phyloP scores from a whole-genome alignment of 495 filamentous ascomycete genomes.

The Aspergillus mulundensis region DNA sequence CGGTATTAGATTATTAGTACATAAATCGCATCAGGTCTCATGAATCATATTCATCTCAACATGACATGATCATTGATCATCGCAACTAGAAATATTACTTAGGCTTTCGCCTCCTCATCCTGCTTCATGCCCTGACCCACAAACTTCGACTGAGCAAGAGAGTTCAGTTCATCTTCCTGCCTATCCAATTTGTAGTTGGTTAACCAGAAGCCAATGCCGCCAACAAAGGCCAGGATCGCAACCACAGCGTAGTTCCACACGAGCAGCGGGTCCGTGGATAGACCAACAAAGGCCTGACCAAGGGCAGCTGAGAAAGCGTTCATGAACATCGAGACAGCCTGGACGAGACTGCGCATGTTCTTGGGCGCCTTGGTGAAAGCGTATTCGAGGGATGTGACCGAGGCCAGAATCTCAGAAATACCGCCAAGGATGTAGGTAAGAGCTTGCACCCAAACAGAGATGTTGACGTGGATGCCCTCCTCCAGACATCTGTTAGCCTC shows the following conservation, averaged over 20 bases:
- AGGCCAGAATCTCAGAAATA: constrained; percentile 71
- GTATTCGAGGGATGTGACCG: constrained; percentile 63
- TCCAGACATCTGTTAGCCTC: constrained; percentile 46
- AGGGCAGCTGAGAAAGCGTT: constrained; percentile 66
- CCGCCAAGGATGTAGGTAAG: constrained; percentile 62
- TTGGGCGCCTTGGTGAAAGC: constrained; percentile 76
- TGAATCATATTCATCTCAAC: constrained; percentile 5
- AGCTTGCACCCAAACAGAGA: constrained; percentile 62
- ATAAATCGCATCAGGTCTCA: constrained; percentile 1
- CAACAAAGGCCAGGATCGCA: constrained; percentile 57
- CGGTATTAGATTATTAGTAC: background rate
- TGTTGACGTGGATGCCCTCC: constrained; percentile 32
- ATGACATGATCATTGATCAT: constrained; percentile 5
- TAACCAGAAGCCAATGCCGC: constrained; percentile 59
- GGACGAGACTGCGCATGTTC: constrained; percentile 72
- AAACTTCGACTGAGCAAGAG: constrained; percentile 25
- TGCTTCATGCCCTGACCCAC: constrained; percentile 5
- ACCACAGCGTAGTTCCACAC: constrained; percentile 60
- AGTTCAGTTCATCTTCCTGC: constrained; percentile 63
- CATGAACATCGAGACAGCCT: constrained; percentile 64
- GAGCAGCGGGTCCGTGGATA: constrained; percentile 66
- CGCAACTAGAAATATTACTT: background rate
- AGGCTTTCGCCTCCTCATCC: constrained; percentile 19
- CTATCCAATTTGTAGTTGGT: constrained; percentile 55
- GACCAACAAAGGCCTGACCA: constrained; percentile 60